phyloP scores from a whole-genome alignment of 768 basidiomycete species.

The Cyclocybe cylindracea region DNA sequence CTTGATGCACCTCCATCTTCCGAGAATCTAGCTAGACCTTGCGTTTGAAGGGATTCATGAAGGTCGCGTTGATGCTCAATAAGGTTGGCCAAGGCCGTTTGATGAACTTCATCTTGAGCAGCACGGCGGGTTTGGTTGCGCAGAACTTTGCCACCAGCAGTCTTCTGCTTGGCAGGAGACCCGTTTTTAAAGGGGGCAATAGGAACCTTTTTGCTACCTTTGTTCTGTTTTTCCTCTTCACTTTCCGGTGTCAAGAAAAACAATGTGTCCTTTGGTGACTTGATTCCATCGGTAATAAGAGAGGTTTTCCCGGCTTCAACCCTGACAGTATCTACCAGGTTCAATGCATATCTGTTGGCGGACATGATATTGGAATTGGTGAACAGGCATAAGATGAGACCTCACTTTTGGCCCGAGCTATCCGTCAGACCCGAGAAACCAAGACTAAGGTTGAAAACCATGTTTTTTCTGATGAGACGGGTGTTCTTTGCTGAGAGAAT shows the following conservation, averaged over 20 bases:
- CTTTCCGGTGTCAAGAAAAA: slow-evolving; percentile 77
- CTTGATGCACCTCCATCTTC: slow-evolving; percentile 74
- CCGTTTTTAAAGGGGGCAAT: slow-evolving; percentile 60
- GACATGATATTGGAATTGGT: neutral
- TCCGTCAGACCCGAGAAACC: slow-evolving; percentile 86
- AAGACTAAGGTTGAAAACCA: slow-evolving; percentile 83
- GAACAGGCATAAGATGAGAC: neutral
- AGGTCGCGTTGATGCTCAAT: slow-evolving; percentile 87
- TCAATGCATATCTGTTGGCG: slow-evolving; percentile 73
- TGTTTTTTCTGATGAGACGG: slow-evolving; percentile 69
- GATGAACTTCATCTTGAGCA: slow-evolving; percentile 80
- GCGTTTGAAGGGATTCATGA: slow-evolving; percentile 72
- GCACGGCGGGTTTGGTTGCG: slow-evolving; percentile 90
- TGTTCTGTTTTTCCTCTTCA: slow-evolving; percentile 59
- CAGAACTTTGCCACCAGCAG: slow-evolving; percentile 81
- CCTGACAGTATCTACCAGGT: slow-evolving; percentile 86
- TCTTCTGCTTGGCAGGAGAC: slow-evolving; percentile 70
- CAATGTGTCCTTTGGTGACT: slow-evolving; percentile 82
- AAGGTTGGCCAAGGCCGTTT: slow-evolving; percentile 75
- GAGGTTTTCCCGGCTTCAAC: slow-evolving; percentile 65
- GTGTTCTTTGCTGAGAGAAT: slow-evolving; percentile 80
- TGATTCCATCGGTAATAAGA: slow-evolving; percentile 83
- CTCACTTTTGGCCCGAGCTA: slow-evolving; percentile 74
- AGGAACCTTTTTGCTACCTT: slow-evolving; percentile 53
- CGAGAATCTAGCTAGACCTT: slow-evolving; percentile 82